Conservation (phyloP, 2,329 filamentous ascomycete species). For the Fusarium sp. region DNA sequence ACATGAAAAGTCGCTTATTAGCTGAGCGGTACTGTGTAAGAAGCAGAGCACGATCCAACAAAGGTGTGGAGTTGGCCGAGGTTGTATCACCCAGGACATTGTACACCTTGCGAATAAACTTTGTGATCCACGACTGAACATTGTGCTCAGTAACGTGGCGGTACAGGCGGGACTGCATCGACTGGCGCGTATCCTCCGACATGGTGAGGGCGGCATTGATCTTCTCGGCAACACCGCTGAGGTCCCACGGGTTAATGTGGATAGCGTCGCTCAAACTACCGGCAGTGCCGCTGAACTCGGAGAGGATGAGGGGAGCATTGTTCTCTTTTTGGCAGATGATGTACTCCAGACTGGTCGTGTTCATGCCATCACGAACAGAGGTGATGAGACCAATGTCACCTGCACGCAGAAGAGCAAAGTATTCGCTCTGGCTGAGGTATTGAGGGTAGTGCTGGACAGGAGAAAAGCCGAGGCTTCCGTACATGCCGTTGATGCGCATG, state of each 20-base stretch:
- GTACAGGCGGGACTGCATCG: slow-evolving; percentile 80
- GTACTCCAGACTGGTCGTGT: slow-evolving; percentile 95
- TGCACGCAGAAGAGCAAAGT: slow-evolving; percentile 90
- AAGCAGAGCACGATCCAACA: slow-evolving; percentile 78
- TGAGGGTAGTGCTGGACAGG: slow-evolving; percentile 96
- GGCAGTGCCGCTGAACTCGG: slow-evolving; percentile 95
- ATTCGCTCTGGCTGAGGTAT: slow-evolving; percentile 88
- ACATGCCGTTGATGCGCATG: slow-evolving; percentile 88
- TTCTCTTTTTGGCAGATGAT: slow-evolving; percentile 89
- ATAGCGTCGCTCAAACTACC: slow-evolving; percentile 86
- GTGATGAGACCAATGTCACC: slow-evolving; percentile 95
- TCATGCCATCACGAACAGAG: slow-evolving; percentile 96
- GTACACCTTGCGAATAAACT: slow-evolving; percentile 80
- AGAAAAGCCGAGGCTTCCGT: slow-evolving; percentile 86
- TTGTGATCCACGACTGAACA: slow-evolving; percentile 85
- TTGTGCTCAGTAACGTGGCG: slow-evolving; percentile 85
- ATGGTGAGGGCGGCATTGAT: slow-evolving; percentile 85
- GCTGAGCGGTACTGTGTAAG: slow-evolving; percentile 78
- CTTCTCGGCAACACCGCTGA: slow-evolving; percentile 81
- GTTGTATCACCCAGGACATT: slow-evolving; percentile 81
- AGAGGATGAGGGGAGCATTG: slow-evolving; percentile 88
- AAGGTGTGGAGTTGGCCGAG: slow-evolving; percentile 78
- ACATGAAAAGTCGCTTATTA: slow-evolving; percentile 90
- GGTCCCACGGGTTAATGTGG: slow-evolving; percentile 97
- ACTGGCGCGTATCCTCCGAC: slow-evolving; percentile 69